A percentile compares a stretch with the other conserved stretches of the same genome.
Conservation (phyloP, 2,329 filamentous ascomycete species). For the Fusarium subtropicale region DNA sequence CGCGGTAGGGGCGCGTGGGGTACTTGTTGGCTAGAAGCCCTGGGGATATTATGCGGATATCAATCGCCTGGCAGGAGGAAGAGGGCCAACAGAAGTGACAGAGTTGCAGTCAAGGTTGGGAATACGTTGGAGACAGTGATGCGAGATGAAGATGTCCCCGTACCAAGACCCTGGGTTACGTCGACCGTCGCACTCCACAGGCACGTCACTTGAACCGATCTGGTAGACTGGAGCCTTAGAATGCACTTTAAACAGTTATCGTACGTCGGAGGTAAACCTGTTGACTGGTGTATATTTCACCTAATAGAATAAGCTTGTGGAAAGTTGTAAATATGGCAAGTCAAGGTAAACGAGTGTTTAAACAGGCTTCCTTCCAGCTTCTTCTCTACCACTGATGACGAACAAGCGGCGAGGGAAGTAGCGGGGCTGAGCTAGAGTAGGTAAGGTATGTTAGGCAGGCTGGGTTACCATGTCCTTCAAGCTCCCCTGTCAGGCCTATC, state of each 20-base stretch:
- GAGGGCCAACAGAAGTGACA: background rate
- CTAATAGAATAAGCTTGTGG: background rate
- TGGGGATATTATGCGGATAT: conserved; percentile 20
- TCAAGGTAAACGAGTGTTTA: conserved; percentile 16
- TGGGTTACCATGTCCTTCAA: conserved; percentile 20
- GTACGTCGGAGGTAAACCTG: conserved; percentile 13
- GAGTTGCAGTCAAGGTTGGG: background rate
- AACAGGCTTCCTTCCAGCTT: conserved; percentile 30
- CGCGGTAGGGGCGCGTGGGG: conserved; percentile 2
- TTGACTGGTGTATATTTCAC: background rate
- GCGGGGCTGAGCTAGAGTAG: conserved; percentile 35
- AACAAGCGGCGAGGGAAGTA: conserved; percentile 32
- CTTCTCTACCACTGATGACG: conserved; percentile 38
- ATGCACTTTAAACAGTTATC: background rate
- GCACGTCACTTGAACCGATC: conserved; percentile 32
- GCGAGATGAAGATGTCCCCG: conserved; percentile 24
- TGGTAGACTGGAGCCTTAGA: background rate
- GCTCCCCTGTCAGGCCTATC: conserved; percentile 5
- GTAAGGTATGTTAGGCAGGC: conserved; percentile 14
- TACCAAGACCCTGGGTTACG: conserved; percentile 39
- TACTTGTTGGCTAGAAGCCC: conserved; percentile 22
- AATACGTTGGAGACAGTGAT: conserved; percentile 10
- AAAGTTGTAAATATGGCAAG: background rate
- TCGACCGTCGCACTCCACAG: conserved; percentile 34
- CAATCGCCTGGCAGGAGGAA: conserved; percentile 3